Conservation (phyloP, 2,329 filamentous ascomycete genomes). For the Polytolypa hystricis region DNA sequence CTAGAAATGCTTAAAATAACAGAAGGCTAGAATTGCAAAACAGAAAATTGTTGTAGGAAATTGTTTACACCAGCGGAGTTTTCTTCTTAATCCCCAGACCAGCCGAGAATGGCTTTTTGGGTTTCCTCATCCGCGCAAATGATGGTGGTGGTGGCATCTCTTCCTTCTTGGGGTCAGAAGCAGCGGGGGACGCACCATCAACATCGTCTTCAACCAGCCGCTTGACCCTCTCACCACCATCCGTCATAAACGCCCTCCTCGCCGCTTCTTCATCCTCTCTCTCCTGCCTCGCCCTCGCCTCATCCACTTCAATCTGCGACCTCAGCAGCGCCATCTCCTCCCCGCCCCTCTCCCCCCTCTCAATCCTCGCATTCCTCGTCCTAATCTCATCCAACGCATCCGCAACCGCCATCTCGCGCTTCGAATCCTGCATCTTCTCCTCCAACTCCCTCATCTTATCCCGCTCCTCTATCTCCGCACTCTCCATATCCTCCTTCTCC, state of each 20-base stretch:
- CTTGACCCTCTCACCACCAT: slow-evolving; percentile 44
- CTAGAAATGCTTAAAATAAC: too few relatives aligned
- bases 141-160: slow-evolving; percentile 46
- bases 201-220: slow-evolving; percentile 42
- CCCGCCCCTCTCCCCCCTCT: slow-evolving; percentile 60
- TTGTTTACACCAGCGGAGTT: slow-evolving; percentile 44
- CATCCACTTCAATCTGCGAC: slow-evolving; percentile 45
- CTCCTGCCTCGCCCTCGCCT: slow-evolving; percentile 56
- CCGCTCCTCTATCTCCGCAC: slow-evolving; percentile 55
- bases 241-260: slow-evolving; percentile 60
- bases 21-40: too few relatives aligned
- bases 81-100: slow-evolving; percentile 84
- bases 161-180: slow-evolving; percentile 24
- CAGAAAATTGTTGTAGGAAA: too few relatives aligned
- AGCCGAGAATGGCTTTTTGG: slow-evolving; percentile 72
- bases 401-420: slow-evolving; percentile 90
- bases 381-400: slow-evolving; percentile 93
- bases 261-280: slow-evolving; percentile 76
- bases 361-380: slow-evolving; percentile 77
- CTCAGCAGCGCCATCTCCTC: slow-evolving; percentile 46
- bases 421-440: slow-evolving; percentile 83
- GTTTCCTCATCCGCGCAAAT: slow-evolving; percentile 68
- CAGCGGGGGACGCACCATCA: slow-evolving; percentile 21
- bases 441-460: slow-evolving; percentile 95
- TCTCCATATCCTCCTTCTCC: slow-evolving; percentile 60